A percentile compares a stretch with the other conserved stretches of the same genome.
phyloP scores from a whole-genome alignment of 1,284 basidiomycete genomes.

The Irpex sp. region DNA sequence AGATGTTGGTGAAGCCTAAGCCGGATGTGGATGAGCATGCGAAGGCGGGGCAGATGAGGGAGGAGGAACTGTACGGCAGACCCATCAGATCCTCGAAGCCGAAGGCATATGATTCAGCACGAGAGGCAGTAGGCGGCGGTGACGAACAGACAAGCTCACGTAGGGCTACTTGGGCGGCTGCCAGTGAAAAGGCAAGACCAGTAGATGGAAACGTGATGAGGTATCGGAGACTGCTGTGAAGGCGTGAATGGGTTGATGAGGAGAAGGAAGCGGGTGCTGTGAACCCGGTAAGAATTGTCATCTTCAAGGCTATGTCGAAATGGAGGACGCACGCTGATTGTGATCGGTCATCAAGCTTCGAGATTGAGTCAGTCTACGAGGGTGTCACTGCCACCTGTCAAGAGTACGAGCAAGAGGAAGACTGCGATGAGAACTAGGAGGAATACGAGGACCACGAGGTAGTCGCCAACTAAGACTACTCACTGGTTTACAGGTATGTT shows the following conservation, averaged over 20 bases:
- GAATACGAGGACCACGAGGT: too few species aligned
- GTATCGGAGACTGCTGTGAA: too few species aligned
- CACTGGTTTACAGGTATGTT: too few species aligned
- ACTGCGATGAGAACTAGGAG: too few species aligned
- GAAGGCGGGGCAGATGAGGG: slow-evolving; percentile 1
- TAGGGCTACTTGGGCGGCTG: neutral
- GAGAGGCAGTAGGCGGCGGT: too few species aligned
- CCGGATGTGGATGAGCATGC: slow-evolving; percentile 36
- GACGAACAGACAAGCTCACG: too few species aligned
- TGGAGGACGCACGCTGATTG: neutral
- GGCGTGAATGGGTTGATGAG: too few species aligned
- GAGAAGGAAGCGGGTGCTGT: too few species aligned
- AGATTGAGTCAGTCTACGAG: slow-evolving; percentile 4
- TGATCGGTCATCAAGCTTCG: neutral
- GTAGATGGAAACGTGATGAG: neutral
- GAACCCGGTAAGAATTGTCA: slow-evolving; percentile 1
- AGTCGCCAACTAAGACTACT: too few species aligned
- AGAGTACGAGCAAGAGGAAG: too few species aligned
- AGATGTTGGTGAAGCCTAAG: slow-evolving; percentile 37
- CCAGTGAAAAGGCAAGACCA: neutral
- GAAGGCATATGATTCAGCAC: too few species aligned
- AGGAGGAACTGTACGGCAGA: slow-evolving; percentile 1
- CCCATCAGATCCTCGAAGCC: slow-evolving; percentile 18
- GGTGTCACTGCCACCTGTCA: too few species aligned
- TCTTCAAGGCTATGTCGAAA: neutral